phyloP scores from a whole-genome alignment of 495 filamentous ascomycete species.

The Hypoxylon trugodes region DNA sequence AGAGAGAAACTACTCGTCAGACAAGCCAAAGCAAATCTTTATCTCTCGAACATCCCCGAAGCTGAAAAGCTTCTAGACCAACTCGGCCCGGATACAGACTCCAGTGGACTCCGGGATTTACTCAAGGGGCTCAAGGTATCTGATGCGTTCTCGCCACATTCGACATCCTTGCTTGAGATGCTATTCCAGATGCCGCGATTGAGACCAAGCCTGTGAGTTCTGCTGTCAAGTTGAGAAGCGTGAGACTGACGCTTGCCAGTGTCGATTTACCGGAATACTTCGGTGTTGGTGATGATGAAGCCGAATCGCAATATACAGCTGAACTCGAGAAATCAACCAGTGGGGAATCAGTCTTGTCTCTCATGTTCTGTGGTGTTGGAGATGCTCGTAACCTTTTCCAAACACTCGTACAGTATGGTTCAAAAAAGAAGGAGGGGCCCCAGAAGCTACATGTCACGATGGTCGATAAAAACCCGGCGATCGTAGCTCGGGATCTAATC shows the following conservation, averaged over 20 bases:
- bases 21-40: constrained; percentile 42
- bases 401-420: constrained; percentile 37
- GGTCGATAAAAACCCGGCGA: constrained; percentile 44
- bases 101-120: not conserved
- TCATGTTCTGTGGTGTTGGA: constrained; percentile 47
- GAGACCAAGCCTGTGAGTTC: constrained; percentile 35
- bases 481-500: constrained; percentile 43
- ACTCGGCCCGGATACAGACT: constrained; percentile 4
- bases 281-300: constrained; percentile 41
- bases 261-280: constrained; percentile 34
- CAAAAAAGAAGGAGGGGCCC: not conserved
- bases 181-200: constrained; percentile 39
- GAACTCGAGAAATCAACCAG: constrained; percentile 16
- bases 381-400: constrained; percentile 48
- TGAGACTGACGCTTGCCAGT: constrained; percentile 14
- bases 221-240: not conserved
- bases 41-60: constrained; percentile 32
- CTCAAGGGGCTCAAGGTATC: not conserved
- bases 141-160: not conserved
- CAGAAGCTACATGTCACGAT: constrained; percentile 46
- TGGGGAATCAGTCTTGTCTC: constrained; percentile 31
- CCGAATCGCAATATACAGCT: constrained; percentile 36
- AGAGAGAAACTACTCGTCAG: constrained; percentile 39
- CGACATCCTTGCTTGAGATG: constrained; percentile 7
- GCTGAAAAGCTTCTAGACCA: constrained; percentile 30